A percentile compares a stretch with the other conserved stretches of the same genome.
Conservation (phyloP, 2,329 filamentous ascomycete species). For the Cytospora leucostoma region DNA sequence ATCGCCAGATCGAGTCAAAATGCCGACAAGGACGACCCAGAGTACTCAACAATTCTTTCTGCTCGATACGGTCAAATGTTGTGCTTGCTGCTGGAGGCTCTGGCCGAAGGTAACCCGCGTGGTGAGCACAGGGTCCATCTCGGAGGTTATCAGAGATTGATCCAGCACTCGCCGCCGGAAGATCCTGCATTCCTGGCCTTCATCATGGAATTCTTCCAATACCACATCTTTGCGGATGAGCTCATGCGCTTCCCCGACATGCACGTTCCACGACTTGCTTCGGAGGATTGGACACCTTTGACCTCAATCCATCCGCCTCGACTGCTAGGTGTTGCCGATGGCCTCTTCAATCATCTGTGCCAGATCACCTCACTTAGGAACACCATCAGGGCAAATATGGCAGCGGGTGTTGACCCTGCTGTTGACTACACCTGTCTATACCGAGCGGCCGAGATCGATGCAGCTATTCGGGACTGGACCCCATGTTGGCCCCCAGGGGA, state of each 20-base stretch:
- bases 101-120: constrained; percentile 55
- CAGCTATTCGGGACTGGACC: constrained; percentile 72
- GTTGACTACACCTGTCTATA: constrained; percentile 75
- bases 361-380: constrained; percentile 79
- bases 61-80: constrained; percentile 65
- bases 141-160: constrained; percentile 70
- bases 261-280: constrained; percentile 41
- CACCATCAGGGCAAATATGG: constrained; percentile 68
- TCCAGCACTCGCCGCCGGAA: constrained; percentile 61
- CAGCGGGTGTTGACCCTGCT: constrained; percentile 61
- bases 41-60: constrained; percentile 50
- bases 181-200: constrained; percentile 66
- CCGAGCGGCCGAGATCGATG: constrained; percentile 74
- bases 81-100: constrained; percentile 59
- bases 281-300: constrained; percentile 47
- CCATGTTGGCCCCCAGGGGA: constrained; percentile 62
- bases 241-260: constrained; percentile 53
- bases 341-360: constrained; percentile 75
- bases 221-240: constrained; percentile 71
- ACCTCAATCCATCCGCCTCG: constrained; percentile 50
- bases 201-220: constrained; percentile 80
- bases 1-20: constrained; percentile 40
- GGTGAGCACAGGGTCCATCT: constrained; percentile 82
- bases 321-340: constrained; percentile 81
- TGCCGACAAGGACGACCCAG: constrained; percentile 45